phyloP scores from a whole-genome alignment of 805 yeast species.

The Candida ficus region DNA sequence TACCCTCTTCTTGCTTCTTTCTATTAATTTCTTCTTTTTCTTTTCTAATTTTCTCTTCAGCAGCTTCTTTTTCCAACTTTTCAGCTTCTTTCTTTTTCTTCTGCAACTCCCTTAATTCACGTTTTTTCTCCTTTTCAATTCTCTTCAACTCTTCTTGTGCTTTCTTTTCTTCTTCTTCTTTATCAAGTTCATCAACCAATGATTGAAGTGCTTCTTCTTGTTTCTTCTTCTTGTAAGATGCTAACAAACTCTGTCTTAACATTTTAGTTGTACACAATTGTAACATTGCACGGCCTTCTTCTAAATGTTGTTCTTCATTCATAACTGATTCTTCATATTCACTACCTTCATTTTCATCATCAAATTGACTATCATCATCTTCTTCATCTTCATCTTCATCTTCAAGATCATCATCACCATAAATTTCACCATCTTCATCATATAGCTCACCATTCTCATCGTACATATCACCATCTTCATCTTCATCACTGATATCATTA shows the following conservation, averaged over 20 bases:
- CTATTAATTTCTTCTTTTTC: conserved; percentile 32
- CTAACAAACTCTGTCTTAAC: conserved; percentile 66
- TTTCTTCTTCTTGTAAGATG: conserved; percentile 72
- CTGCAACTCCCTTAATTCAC: conserved; percentile 51
- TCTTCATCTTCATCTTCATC: conserved; percentile 27
- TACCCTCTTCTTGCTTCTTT: conserved; percentile 39
- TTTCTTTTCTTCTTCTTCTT: conserved; percentile 59
- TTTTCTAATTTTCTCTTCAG: conserved; percentile 34
- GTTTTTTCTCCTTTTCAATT: conserved; percentile 53
- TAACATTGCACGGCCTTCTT: conserved; percentile 75
- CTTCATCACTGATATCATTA: conserved; percentile 12
- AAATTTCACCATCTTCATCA: conserved; percentile 28
- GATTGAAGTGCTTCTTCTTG: conserved; percentile 68
- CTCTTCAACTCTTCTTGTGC: conserved; percentile 54
- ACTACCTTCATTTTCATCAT: conserved; percentile 38
- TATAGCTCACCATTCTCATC: conserved; percentile 11
- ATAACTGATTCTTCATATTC: conserved; percentile 30
- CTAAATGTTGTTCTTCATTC: conserved; percentile 62
- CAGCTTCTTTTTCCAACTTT: conserved; percentile 37
- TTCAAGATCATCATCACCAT: conserved; percentile 14
- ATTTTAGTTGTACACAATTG: conserved; percentile 76
- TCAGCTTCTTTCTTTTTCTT: conserved; percentile 55
- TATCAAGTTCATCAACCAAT: conserved; percentile 63
- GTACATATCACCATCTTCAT: conserved; percentile 20
- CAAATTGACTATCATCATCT: conserved; percentile 31